phyloP scores from a whole-genome alignment of 2,329 filamentous ascomycete species.

The Sphaerulina vaccinii region DNA sequence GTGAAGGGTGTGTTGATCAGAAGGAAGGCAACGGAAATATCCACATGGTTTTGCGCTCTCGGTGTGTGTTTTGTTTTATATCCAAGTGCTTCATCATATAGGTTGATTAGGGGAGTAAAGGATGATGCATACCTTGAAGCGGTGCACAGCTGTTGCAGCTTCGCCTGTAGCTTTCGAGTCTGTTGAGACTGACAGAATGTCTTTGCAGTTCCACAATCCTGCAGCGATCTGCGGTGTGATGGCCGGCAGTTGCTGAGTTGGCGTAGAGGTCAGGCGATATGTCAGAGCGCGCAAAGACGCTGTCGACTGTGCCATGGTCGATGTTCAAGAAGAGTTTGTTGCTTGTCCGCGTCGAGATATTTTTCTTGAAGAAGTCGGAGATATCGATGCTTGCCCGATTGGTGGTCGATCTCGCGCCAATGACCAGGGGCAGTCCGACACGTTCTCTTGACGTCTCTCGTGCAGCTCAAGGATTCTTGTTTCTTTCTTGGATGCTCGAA shows the following conservation, averaged over 20 bases:
- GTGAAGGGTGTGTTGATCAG: slow-evolving; percentile 57
- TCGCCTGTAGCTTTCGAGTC: slow-evolving; percentile 61
- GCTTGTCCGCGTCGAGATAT: slow-evolving; percentile 1
- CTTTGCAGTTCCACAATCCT: slow-evolving; percentile 54
- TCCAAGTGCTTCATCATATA: slow-evolving; percentile 95
- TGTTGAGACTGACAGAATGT: slow-evolving; percentile 62
- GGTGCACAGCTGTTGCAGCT: slow-evolving; percentile 70
- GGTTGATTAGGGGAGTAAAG: slow-evolving; percentile 10
- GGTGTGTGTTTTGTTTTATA: slow-evolving; percentile 84
- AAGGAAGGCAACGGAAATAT: slow-evolving; percentile 99
- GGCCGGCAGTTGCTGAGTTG: slow-evolving; percentile 70
- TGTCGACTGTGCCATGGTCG: slow-evolving; percentile 35
- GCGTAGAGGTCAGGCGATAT: slow-evolving; percentile 68
- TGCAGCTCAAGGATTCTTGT: slow-evolving; percentile 3
- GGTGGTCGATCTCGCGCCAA: slow-evolving; percentile 3
- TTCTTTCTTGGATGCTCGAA: background rate
- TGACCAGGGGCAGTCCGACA: slow-evolving; percentile 3
- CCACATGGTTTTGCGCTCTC: slow-evolving; percentile 95
- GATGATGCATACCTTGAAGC: slow-evolving; percentile 56
- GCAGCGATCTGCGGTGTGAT: slow-evolving; percentile 67
- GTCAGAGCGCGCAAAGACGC: slow-evolving; percentile 59
- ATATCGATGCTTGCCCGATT: background rate
- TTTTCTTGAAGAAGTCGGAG: background rate
- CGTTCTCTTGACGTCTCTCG: slow-evolving; percentile 8
- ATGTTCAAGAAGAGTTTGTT: background rate